These are phyloP conservation scores for Sporothrix pseudoabietina DNA, from an alignment of 2,329 filamentous ascomycete species.

Conservation along the genomic window DNA sequence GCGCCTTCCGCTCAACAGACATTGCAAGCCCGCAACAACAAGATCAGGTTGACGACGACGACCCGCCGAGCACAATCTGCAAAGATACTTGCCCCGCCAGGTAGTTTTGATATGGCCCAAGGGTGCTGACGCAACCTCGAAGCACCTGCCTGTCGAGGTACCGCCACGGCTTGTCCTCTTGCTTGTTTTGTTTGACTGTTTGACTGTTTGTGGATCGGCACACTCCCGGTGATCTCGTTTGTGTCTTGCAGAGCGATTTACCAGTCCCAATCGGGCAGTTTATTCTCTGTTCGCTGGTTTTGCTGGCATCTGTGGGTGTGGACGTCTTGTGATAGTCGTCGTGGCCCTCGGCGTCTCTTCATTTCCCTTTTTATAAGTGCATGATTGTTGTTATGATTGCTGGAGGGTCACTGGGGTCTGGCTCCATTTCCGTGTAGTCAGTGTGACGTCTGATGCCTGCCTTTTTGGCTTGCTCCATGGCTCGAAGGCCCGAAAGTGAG, in stretches of 20 bases:
- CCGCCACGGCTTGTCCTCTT: neutral
- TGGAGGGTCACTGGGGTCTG: neutral
- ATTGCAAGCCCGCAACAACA: neutral
- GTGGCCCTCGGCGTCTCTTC: constrained; percentile 17
- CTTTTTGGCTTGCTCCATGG: constrained; percentile 5
- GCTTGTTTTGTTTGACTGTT: neutral
- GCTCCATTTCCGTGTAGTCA: neutral
- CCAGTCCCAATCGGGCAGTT: constrained; percentile 8
- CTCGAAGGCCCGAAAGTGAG: neutral
- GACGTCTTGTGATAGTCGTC: neutral
- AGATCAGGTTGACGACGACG: constrained; percentile 18
- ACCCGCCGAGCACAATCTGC: constrained; percentile 18
- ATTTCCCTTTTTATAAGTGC: constrained; percentile 21
- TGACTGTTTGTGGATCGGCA: neutral
- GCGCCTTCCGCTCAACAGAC: too few species aligned
- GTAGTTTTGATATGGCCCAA: neutral
- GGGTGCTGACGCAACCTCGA: constrained; percentile 16
- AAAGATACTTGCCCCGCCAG: constrained; percentile 6
- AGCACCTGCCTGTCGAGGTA: neutral
- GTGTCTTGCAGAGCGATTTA: neutral
- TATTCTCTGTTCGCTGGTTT: neutral
- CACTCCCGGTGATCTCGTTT: neutral
- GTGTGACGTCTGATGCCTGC: constrained; percentile 6
- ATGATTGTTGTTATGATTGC: neutral
- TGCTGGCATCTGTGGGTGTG: neutral